Evolutionary conservation across 805 yeast species (phyloP).

Genomic region (Huiozyma naganishii): DNA sequence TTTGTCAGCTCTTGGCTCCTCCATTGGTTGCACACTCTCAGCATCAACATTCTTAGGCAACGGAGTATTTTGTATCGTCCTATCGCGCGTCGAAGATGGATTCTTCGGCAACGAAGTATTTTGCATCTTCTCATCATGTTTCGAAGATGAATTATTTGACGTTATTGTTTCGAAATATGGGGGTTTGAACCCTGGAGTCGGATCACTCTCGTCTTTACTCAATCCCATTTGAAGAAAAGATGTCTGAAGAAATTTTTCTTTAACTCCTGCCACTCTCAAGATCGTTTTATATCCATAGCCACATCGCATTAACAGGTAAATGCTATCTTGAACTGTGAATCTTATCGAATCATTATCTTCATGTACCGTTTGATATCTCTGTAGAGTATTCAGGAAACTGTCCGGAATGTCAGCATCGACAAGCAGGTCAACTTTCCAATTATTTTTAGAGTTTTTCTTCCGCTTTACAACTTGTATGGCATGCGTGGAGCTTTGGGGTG

Average conservation of each 20-base stretch:
- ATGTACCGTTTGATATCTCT: too few species aligned
- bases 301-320: constrained; percentile 1
- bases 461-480: too few species aligned
- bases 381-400: too few species aligned
- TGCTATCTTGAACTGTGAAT: constrained; percentile 1
- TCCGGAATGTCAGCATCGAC: too few species aligned
- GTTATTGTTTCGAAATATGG: not conserved
- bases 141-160: not conserved
- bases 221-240: not conserved
- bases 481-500: too few species aligned
- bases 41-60: too few species aligned
- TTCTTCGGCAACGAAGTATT: too few species aligned
- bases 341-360: not conserved
- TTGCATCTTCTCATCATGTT: not conserved
- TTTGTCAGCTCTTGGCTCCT: too few species aligned
- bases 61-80: not conserved
- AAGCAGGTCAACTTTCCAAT: too few species aligned
- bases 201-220: not conserved
- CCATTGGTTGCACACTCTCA: too few species aligned
- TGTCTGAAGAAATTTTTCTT: not conserved
- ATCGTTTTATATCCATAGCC: not conserved
- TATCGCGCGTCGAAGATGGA: not conserved
- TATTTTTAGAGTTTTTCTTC: too few species aligned
- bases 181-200: not conserved
- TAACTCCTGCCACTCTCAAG: not conserved